Base-by-base conservation (phyloP, 1,284 basidiomycete genomes). In the Fomitopsis betulina region DNA sequence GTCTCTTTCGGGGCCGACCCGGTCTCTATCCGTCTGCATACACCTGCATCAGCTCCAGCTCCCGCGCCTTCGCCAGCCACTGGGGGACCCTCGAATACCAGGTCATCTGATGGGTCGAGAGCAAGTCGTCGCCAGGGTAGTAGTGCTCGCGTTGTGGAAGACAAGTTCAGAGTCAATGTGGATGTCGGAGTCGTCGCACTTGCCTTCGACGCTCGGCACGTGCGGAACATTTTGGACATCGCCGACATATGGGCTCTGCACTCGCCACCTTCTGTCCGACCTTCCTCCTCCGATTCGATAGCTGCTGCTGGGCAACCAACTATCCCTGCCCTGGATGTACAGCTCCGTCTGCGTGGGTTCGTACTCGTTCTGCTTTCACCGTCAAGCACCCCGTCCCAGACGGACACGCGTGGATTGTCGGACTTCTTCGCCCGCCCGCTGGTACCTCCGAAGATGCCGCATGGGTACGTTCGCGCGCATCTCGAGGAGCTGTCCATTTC, bases 1-100 rank as follows among this genome's bases (percentile, higher is more conserved):
- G 55, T 88, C 25, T 85, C 84, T 2, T 76, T 89, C 53, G 82
- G 82, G 30, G 68, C 77, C 37, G 79, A 83, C 23, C 81, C 89
- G 15, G 75, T 89, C 51, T 65, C 79, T 5, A 62, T 90, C 53
- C 76, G 75, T 55, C 66, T 89, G 17, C 74, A 73, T n/a, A 87
- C 82, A 0, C 79, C 81, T 51, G 65, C 65, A 10, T 58, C n/a
- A n/a, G n/a, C n/a, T n/a, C n/a, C 19, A 17, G 27, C 19, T 49
- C 52, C 21, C 42, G 53, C 35, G 40, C 50, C 3, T n/a, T 17
- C 27, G 12, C 50, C 51, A n/a, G 35, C 58, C 1, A 50, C 49
- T 2, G n/a, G 47, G 30, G 25, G 35, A 3, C 23, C 17, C 19
- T 37, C 51, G 2, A 27, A 53, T 35, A 21, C 54, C 7, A 37